Evolutionary conservation across 2,329 filamentous ascomycete species (phyloP), one percentile per base, ranked within the genome.

Genomic region (Ascochyta pisi): DNA sequence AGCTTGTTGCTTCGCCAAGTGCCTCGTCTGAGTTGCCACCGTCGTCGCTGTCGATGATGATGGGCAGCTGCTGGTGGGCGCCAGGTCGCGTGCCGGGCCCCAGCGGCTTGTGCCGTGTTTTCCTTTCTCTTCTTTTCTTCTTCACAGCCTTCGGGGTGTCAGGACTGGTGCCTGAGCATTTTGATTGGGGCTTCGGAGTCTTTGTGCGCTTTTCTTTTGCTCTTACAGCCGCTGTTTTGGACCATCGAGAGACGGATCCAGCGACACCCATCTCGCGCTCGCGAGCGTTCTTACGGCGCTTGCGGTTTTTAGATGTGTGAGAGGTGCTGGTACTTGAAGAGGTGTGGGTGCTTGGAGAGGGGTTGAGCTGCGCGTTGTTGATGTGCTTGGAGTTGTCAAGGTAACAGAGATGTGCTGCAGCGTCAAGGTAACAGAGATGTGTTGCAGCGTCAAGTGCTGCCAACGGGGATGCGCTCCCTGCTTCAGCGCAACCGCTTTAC

Each of bases 31-130:
- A 24, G 33, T 27, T 39, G 9, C 12, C 23, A 3, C 40, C 39
- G 2, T 54, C 51, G 9, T 46, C 45, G 39, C 60, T 59, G n/a
- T 60, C 54, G 27, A 65, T 58, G 2, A 39, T 52, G 22, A 65
- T 65, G 10, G 62, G 62, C 1, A 34, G 12, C 0, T 53, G 12
- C 9, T 43, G 27, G 1, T 44, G 51, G n/a, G 54, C 33, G 22
- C 59, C 59, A 4, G 54, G 24, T 4, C 33, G 48, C 9, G 35
- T 50, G 0, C 43, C 27, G 10, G 48, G 27, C 4, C 37, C 31
- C 3, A 35, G 16, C 5, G 45, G 37, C 23, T 46, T 40, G 2
- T 19, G 29, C 7, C 23, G 40, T 34, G 22, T 10, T 9, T n/a
- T 33, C 4, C 31, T 46, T 8, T 13, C 31, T 27, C 12, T 23